Percentiles rank a stretch among this genome's conserved stretches.
Conservation (phyloP, 176 grass and related monocot species). For the Lolium perenne region DNA sequence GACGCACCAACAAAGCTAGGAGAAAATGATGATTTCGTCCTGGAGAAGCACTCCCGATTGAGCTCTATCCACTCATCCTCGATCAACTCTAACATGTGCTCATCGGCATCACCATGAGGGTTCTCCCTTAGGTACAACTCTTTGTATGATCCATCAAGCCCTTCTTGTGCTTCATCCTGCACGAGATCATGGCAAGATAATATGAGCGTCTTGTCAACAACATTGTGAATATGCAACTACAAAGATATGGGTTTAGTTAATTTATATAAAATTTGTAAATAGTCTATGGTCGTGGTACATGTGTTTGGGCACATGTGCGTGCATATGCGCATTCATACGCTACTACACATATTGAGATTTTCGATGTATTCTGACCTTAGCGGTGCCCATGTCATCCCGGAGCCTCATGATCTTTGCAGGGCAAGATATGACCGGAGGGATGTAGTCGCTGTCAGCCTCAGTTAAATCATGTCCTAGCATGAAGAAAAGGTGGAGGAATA, state of each 20-base stretch:
- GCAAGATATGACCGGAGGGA: conserved; percentile 33
- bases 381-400: conserved; percentile 73
- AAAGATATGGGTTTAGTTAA: not conserved
- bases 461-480: conserved; percentile 50
- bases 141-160: conserved; percentile 66
- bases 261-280: not conserved
- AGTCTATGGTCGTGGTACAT: not conserved
- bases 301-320: no score
- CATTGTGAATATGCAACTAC: not conserved
- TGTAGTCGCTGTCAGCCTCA: not conserved
- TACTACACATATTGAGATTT: not conserved
- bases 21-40: conserved; percentile 23
- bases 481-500: conserved; percentile 11
- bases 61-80: conserved; percentile 58
- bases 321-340: no score
- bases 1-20: not conserved
- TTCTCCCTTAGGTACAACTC: conserved; percentile 67
- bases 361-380: conserved; percentile 30
- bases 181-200: not conserved
- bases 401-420: conserved; percentile 67
- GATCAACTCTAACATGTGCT: conserved; percentile 51
- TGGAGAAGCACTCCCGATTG: conserved; percentile 53
- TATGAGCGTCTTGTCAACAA: not conserved
- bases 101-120: conserved; percentile 33
- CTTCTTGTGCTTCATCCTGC: conserved; percentile 73